Base-by-base conservation (phyloP, 106 monocot species). In the Allium cepa region DNA sequence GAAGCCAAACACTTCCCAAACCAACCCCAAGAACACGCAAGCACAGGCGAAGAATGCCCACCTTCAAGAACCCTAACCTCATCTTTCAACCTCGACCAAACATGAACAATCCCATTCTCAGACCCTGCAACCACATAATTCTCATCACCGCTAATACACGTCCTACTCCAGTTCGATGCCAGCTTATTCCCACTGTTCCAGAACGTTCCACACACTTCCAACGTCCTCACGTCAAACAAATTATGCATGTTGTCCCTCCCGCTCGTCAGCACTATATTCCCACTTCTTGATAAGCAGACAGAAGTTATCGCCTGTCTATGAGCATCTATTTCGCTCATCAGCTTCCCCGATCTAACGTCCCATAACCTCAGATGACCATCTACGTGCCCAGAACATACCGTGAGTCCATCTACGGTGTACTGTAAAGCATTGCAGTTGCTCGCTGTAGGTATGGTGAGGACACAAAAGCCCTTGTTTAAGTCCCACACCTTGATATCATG, bases 401-500 rank as follows among this genome's bases (percentile, higher is more conserved):
- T 92, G 17, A 80, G 56, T 47, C 85, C 81, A 63, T 97, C 97
- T 5, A 77, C 63, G 68, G 71, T 70, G 67, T 82, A 97, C 12
- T 82, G 75, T 50, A 97, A 65, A 1, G 97, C 75, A 63, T 92
- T 97, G 71, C 92, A 89, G 75, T 97, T 97, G 77, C 97, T 97
- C 7, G 58, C 49, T 4, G 86, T 78, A 48, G 90, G 72, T 15
- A 97, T 89, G 66, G 97, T 97, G 71, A 80, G 79, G 14, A 62
- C 56, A 60, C 89, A 92, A 65, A 79, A 97, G 13, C 97, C 97
- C 22, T 79, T 87, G 4, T 84, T 76, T 18, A 97, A 78, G 62
- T 97, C 92, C 97, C 97, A 97, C 58, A 84, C 59, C 71, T 88
- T 92, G 46, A 97, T 92, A 2, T 86, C 92, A 57, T 83, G 92